Conservation (phyloP, 2,329 filamentous ascomycete species). For the Epichloe coenophiala region DNA sequence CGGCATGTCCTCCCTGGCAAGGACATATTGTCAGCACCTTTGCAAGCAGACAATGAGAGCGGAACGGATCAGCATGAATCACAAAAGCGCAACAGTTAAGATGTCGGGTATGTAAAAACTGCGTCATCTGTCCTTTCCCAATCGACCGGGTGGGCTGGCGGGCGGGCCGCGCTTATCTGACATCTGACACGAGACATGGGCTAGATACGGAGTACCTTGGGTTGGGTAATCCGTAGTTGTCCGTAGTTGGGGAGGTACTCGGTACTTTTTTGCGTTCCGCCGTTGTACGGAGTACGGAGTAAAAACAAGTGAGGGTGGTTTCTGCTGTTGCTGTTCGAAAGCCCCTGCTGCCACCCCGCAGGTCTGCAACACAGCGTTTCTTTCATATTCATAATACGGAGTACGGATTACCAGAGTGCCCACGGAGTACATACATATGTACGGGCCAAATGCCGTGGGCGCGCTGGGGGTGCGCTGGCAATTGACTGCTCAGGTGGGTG, state of each 20-base stretch:
- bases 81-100: too few relatives aligned
- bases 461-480: not conserved
- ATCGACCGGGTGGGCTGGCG: conserved; percentile 3
- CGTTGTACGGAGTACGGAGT: not conserved
- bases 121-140: not conserved
- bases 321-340: not conserved
- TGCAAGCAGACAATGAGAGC: too few relatives aligned
- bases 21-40: too few relatives aligned
- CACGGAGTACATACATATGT: too few relatives aligned
- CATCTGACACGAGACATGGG: conserved; percentile 6
- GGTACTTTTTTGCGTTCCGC: not conserved
- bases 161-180: conserved; percentile 10
- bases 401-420: too few relatives aligned
- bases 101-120: too few relatives aligned
- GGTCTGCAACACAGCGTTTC: not conserved
- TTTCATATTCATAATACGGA: too few relatives aligned
- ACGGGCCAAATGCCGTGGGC: too few relatives aligned
- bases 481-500: not conserved
- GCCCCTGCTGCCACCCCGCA: not conserved
- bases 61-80: too few relatives aligned
- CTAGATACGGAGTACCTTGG: not conserved
- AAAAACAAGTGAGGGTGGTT: not conserved
- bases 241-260: not conserved
- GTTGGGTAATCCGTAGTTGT: too few relatives aligned
- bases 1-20: too few relatives aligned